These are phyloP conservation scores for Colletotrichum musae DNA, from an alignment of 2,329 filamentous ascomycete genomes.

Conservation along the genomic window DNA sequence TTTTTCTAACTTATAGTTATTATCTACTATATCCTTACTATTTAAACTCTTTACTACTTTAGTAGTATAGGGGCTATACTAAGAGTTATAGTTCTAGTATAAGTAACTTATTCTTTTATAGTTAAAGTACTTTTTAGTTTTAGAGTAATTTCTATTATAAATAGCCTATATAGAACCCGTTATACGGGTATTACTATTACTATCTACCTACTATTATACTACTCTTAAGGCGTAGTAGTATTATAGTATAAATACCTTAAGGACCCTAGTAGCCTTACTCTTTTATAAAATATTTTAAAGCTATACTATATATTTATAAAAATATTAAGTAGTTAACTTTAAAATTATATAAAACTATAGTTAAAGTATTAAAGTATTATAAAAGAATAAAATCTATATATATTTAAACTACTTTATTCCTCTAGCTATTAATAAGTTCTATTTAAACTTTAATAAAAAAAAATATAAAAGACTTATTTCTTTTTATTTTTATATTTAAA, in stretches of 20 bases:
- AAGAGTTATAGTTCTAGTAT: too few relatives aligned
- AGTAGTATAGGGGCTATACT: too few relatives aligned
- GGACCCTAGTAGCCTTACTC: too few relatives aligned
- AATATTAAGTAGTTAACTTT: neutral
- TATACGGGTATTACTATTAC: constrained; percentile 4
- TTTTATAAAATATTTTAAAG: too few relatives aligned
- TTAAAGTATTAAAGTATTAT: neutral
- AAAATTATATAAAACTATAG: constrained; percentile 5
- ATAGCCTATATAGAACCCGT: too few relatives aligned
- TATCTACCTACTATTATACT: neutral
- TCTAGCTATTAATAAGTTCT: neutral
- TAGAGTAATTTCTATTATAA: too few relatives aligned
- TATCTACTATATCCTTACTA: too few relatives aligned
- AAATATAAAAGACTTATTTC: neutral
- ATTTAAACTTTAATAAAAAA: neutral
- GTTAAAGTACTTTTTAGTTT: too few relatives aligned
- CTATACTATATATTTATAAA: too few relatives aligned
- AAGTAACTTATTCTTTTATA: too few relatives aligned
- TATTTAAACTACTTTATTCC: neutral
- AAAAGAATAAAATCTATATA: neutral
- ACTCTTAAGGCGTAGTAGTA: constrained; percentile 15
- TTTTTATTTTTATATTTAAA: constrained; percentile 5
- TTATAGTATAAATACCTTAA: neutral
- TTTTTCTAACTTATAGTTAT: neutral
- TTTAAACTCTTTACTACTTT: too few relatives aligned